phyloP scores from a whole-genome alignment of 345 rosid genomes.

The Gynandropsis gynandra region DNA sequence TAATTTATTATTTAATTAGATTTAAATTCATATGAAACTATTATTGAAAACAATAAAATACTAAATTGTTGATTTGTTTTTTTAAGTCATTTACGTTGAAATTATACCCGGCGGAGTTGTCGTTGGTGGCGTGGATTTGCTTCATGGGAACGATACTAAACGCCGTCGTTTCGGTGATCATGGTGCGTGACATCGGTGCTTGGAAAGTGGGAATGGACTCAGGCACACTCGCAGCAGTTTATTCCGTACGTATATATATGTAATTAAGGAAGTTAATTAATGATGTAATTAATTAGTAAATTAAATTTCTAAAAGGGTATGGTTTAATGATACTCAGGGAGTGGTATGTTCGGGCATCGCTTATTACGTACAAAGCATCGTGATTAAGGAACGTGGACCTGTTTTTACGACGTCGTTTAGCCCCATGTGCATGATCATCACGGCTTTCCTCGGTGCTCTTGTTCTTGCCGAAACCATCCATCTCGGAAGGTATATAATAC shows the following conservation, averaged over 20 bases:
- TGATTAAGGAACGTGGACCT: slow-evolving; percentile 60
- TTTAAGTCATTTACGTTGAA: slow-evolving; percentile 63
- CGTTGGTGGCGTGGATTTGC: slow-evolving; percentile 68
- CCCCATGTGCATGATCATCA: slow-evolving; percentile 83
- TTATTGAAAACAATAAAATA: too few relatives aligned
- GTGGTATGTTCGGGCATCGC: slow-evolving; percentile 86
- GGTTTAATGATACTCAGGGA: slow-evolving; percentile 34
- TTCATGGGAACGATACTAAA: slow-evolving; percentile 58
- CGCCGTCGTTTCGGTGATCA: slow-evolving; percentile 38
- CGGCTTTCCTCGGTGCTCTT: slow-evolving; percentile 54
- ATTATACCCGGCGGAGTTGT: slow-evolving; percentile 77
- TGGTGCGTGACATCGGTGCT: slow-evolving; percentile 59
- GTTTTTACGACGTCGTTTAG: slow-evolving; percentile 75
- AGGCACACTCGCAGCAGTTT: slow-evolving; percentile 66
- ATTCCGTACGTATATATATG: slow-evolving; percentile 43
- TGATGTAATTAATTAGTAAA: background rate
- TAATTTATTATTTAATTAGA: background rate
- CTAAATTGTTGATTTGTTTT: background rate
- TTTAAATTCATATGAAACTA: too few relatives aligned
- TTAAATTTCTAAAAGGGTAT: background rate
- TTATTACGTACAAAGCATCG: slow-evolving; percentile 71
- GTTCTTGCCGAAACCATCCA: slow-evolving; percentile 60
- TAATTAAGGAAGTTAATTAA: background rate
- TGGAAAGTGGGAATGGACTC: slow-evolving; percentile 76
- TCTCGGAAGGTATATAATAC: slow-evolving; percentile 59